Conservation (phyloP, 768 basidiomycete species). For the Suillus sp. region DNA sequence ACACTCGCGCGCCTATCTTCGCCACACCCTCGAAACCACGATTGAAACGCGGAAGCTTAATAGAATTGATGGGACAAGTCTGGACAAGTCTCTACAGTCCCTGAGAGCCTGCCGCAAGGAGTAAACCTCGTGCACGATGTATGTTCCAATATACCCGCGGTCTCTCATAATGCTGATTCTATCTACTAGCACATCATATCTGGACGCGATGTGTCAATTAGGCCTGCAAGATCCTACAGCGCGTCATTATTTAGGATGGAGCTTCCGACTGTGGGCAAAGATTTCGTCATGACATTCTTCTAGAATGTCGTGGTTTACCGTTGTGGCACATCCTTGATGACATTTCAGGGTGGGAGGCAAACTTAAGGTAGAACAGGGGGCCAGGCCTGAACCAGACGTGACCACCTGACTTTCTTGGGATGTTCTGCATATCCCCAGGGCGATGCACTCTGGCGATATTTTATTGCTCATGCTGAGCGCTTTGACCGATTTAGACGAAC, state of each 20-base stretch:
- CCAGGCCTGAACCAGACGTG: neutral
- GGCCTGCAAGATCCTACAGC: neutral
- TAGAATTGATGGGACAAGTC: neutral
- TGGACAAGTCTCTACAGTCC: neutral
- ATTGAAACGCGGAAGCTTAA: constrained; percentile 4
- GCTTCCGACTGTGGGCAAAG: neutral
- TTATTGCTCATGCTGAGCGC: neutral
- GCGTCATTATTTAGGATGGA: neutral
- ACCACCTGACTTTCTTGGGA: neutral
- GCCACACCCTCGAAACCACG: constrained; percentile 1
- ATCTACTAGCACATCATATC: neutral
- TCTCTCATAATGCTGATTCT: neutral
- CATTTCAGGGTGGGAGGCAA: neutral
- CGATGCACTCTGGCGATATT: neutral
- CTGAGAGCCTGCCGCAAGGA: constrained; percentile 2
- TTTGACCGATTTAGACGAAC: neutral
- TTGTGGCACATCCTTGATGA: neutral
- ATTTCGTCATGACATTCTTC: neutral
- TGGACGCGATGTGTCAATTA: neutral
- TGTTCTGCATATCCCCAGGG: neutral
- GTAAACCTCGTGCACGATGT: neutral
- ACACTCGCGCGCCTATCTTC: neutral
- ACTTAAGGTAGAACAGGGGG: neutral
- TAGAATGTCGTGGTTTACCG: neutral
- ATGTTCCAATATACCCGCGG: neutral